Conservation (phyloP, 495 filamentous ascomycete species). For the Cercophora newfieldiana region DNA sequence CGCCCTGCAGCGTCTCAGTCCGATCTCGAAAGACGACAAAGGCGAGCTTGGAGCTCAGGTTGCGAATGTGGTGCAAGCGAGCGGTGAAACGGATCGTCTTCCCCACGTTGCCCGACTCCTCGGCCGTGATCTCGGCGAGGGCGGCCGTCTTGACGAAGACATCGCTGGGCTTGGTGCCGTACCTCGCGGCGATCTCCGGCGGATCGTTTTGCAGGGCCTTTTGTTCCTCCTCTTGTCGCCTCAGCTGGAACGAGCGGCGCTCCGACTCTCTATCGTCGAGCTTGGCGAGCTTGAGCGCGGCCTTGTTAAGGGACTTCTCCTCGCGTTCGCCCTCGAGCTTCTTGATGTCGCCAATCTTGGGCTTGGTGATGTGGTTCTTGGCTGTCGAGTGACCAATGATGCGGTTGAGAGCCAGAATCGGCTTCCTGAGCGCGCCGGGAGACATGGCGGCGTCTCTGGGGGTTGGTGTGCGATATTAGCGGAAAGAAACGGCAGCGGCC, state of each 20-base stretch:
- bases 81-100: conserved; percentile 76
- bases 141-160: conserved; percentile 31
- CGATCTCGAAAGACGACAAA: conserved; percentile 87
- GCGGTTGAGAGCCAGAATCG: conserved; percentile 46
- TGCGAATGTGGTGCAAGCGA: conserved; percentile 79
- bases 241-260: conserved; percentile 50
- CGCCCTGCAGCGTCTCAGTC: conserved; percentile 78
- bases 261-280: conserved; percentile 53
- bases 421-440: conserved; percentile 41
- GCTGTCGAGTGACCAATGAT: conserved; percentile 44
- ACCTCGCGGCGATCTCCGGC: conserved; percentile 58
- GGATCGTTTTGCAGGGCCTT: conserved; percentile 46
- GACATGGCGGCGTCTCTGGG: conserved; percentile 30
- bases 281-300: conserved; percentile 52
- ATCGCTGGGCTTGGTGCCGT: conserved; percentile 53
- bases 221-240: conserved; percentile 48
- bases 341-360: conserved; percentile 50
- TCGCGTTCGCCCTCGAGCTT: conserved; percentile 41
- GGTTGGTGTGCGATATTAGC: neutral
- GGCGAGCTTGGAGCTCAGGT: conserved; percentile 81
- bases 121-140: conserved; percentile 25
- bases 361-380: conserved; percentile 48
- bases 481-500: neutral
- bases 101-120: conserved; percentile 46
- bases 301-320: conserved; percentile 52